Conservation (phyloP, 345 rosid species). For the Syzygium oleosum region DNA sequence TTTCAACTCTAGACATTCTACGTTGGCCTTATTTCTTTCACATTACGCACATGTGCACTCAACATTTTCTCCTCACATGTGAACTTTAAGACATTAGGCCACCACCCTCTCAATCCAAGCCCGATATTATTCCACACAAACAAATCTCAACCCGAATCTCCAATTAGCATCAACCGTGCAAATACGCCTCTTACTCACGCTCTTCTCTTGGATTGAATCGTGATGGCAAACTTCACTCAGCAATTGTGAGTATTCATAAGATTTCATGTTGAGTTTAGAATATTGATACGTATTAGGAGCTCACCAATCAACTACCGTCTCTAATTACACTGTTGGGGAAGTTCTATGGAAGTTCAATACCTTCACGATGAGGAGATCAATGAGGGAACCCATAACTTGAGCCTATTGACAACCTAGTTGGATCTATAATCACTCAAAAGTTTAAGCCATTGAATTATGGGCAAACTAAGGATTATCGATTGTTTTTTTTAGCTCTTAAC, state of each 20-base stretch:
- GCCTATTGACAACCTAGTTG: not conserved
- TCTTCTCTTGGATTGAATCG: not conserved
- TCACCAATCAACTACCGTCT: not conserved
- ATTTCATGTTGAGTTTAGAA: not conserved
- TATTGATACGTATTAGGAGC: not conserved
- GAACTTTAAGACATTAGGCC: not conserved
- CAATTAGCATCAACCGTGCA: not conserved
- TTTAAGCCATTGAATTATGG: not conserved
- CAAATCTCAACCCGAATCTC: not conserved
- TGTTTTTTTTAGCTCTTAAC: not conserved
- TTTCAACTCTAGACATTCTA: too few relatives aligned
- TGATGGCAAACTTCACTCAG: not conserved
- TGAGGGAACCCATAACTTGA: not conserved
- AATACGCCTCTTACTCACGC: not conserved
- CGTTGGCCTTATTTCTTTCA: not conserved
- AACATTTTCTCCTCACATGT: not conserved
- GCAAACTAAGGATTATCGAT: not conserved
- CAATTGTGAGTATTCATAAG: not conserved
- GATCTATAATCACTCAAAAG: not conserved
- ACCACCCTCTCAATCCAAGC: not conserved
- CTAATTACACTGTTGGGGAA: not conserved
- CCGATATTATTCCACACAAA: not conserved
- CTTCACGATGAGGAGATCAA: not conserved
- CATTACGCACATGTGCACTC: not conserved
- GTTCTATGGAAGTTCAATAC: not conserved